phyloP scores from a whole-genome alignment of 2,329 filamentous ascomycete species.

The Alternaria sp. region DNA sequence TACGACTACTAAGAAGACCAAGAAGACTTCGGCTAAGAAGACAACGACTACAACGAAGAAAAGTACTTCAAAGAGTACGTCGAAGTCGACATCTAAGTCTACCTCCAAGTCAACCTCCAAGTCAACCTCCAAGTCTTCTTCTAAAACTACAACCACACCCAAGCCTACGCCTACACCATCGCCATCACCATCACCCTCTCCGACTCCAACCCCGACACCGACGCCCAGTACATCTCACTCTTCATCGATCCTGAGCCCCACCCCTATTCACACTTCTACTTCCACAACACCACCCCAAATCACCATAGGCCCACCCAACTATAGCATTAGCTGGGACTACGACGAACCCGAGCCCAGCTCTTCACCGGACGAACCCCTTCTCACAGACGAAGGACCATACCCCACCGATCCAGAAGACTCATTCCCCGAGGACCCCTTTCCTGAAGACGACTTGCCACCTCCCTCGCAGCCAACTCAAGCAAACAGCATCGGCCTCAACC shows the following conservation, averaged over 20 bases:
- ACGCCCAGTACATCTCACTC: background rate
- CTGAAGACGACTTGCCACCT: conserved; percentile 15
- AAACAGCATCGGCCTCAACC: conserved; percentile 23
- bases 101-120: conserved; percentile 9
- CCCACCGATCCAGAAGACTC: conserved; percentile 27
- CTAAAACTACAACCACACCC: conserved; percentile 15
- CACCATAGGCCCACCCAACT: conserved; percentile 21
- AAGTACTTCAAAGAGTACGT: conserved; percentile 11
- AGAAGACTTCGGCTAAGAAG: conserved; percentile 6
- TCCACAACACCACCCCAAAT: conserved; percentile 20
- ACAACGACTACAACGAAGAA: conserved; percentile 12
- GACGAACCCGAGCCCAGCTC: background rate
- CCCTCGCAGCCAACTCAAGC: conserved; percentile 18
- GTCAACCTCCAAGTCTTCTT: conserved; percentile 13
- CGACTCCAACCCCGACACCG: conserved; percentile 3
- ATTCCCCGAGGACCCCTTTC: conserved; percentile 11
- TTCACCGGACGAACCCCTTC: background rate
- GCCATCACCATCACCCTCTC: conserved; percentile 10
- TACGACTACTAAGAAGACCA: conserved; percentile 8
- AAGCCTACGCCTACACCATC: conserved; percentile 15
- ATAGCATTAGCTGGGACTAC: conserved; percentile 20
- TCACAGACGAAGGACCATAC: conserved; percentile 8
- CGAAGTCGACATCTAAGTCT: conserved; percentile 12
- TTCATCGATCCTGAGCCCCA: background rate
- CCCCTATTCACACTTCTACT: background rate